Evolutionary conservation across 768 basidiomycete genomes (phyloP).

Genomic region (Leccinum olivaceopallidum): DNA sequence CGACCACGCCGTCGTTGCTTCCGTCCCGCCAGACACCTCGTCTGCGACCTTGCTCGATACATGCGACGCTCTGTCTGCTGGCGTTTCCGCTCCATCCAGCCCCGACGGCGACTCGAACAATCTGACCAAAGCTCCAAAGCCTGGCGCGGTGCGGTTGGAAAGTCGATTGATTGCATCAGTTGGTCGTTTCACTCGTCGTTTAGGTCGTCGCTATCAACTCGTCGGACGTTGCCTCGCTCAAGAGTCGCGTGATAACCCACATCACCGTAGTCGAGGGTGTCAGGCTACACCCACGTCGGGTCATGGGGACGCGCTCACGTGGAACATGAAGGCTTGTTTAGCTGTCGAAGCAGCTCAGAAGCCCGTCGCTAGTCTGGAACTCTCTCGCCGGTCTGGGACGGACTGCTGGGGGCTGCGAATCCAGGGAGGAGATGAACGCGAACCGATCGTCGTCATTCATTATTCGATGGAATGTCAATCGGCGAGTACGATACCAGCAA

Average conservation of each 20-base stretch:
- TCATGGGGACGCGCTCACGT: conserved; percentile 1
- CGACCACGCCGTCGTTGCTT: not conserved
- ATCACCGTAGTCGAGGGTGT: conserved; percentile 13
- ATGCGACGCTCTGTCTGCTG: not conserved
- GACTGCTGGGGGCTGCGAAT: conserved; percentile 4
- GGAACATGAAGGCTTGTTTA: conserved; percentile 1
- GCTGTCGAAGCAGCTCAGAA: conserved; percentile 11
- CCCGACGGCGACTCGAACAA: not conserved
- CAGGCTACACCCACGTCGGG: not conserved
- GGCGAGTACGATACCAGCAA: not conserved
- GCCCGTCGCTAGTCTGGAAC: conserved; percentile 9
- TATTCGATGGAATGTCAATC: conserved; percentile 14
- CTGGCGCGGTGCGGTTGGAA: not conserved
- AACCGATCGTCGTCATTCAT: not conserved
- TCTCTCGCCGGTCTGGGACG: conserved; percentile 5
- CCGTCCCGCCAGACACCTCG: not conserved
- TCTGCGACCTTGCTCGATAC: not conserved
- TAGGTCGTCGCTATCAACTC: not conserved
- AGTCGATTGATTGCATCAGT: not conserved
- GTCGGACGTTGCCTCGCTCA: not conserved
- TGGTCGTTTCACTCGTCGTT: not conserved
- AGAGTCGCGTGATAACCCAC: conserved; percentile 2
- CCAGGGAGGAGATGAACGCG: not conserved
- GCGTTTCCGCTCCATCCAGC: not conserved
- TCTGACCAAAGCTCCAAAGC: not conserved